Evolutionary conservation across 768 basidiomycete genomes (phyloP).

Genomic region (Rhodotorula kratochvilovae): DNA sequence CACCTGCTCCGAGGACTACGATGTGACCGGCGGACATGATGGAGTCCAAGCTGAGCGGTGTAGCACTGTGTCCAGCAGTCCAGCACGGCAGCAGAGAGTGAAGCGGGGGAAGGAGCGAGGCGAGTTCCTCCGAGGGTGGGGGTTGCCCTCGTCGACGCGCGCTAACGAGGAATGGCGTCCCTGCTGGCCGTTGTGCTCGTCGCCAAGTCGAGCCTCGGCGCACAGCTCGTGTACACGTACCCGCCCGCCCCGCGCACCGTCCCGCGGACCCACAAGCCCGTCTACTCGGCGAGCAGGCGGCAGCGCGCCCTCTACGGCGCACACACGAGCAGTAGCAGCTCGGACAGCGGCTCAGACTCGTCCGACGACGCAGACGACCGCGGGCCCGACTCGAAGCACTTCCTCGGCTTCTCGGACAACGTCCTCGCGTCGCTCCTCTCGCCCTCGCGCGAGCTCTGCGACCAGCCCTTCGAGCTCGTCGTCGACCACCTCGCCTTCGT

Average conservation of each 20-base stretch:
- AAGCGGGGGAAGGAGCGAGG: not conserved
- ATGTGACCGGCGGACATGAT: slow-evolving; percentile 16
- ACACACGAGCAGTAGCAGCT: slow-evolving; percentile 5
- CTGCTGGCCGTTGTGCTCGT: slow-evolving; percentile 41
- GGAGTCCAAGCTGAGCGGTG: not conserved
- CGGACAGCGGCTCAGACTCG: not conserved
- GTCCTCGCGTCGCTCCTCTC: slow-evolving; percentile 77
- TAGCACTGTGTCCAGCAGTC: not conserved
- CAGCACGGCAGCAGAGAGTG: not conserved
- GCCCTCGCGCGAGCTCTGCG: slow-evolving; percentile 71
- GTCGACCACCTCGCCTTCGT: slow-evolving; percentile 89
- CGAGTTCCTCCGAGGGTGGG: not conserved
- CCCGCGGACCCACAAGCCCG: slow-evolving; percentile 38
- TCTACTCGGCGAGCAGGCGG: slow-evolving; percentile 32
- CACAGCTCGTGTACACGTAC: slow-evolving; percentile 40
- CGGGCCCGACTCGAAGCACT: slow-evolving; percentile 28
- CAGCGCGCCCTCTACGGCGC: slow-evolving; percentile 12
- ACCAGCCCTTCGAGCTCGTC: slow-evolving; percentile 87
- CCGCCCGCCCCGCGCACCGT: slow-evolving; percentile 37
- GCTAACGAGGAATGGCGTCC: slow-evolving; percentile 17
- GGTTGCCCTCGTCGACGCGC: not conserved
- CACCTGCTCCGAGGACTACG: slow-evolving; percentile 52
- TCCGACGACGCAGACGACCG: slow-evolving; percentile 5
- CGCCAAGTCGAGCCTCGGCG: slow-evolving; percentile 30
- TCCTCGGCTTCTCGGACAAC: slow-evolving; percentile 75